A percentile compares a stretch with the other conserved stretches of the same genome.
Conservation (phyloP, 2,329 filamentous ascomycete species). For the Claviceps africana region DNA sequence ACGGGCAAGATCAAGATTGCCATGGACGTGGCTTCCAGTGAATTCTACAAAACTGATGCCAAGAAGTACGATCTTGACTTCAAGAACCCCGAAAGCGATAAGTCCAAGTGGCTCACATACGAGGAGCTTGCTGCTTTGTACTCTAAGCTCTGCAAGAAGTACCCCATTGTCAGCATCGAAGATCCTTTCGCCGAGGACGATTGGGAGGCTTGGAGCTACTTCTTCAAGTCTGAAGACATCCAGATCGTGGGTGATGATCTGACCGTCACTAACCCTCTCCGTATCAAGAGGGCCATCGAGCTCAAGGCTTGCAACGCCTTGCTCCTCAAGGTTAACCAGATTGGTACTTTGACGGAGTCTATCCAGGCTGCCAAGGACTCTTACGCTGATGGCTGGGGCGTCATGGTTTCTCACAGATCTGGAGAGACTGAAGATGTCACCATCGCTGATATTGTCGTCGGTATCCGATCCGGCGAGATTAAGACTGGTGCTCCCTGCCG, state of each 20-base stretch:
- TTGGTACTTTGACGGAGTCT: constrained; percentile 94
- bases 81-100: constrained; percentile 98
- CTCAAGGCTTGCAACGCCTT: constrained; percentile 98
- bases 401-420: constrained; percentile 99
- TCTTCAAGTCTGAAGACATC: constrained; percentile 97
- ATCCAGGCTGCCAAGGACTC: constrained; percentile 99
- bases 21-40: constrained; percentile 97
- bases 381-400: constrained; percentile 88
- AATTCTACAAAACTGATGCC: constrained; percentile 95
- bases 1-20: constrained; percentile 93
- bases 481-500: constrained; percentile 95
- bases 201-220: constrained; percentile 99
- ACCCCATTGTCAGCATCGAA: constrained; percentile 97
- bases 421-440: constrained; percentile 99
- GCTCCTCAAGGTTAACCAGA: constrained; percentile 99
- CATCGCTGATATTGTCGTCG: constrained; percentile 94
- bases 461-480: constrained; percentile 94
- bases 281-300: constrained; percentile 99
- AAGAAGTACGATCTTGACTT: constrained; percentile 99
- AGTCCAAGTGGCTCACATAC: constrained; percentile 95
- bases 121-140: constrained; percentile 91
- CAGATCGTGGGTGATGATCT: constrained; percentile 98
- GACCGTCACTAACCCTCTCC: constrained; percentile 96
- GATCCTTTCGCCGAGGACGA: constrained; percentile 99
- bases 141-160: constrained; percentile 77